These are phyloP conservation scores for Apiospora sp. DNA, from an alignment of 2,329 filamentous ascomycete species.

Conservation along the genomic window DNA sequence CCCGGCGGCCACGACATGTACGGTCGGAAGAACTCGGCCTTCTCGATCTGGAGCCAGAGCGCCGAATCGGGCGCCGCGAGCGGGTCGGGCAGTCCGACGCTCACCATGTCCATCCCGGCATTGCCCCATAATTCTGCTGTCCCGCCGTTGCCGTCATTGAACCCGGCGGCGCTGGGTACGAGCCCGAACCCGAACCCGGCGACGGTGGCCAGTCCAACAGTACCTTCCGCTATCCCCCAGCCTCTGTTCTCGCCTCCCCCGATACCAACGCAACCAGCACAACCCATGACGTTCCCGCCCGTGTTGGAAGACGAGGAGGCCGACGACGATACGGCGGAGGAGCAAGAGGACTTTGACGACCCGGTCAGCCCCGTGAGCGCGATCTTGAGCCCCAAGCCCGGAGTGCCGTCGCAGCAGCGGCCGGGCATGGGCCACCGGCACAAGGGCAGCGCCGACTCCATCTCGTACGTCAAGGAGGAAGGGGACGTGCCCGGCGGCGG, in stretches of 20 bases:
- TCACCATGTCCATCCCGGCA: slow-evolving; percentile 51
- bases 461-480: slow-evolving; percentile 73
- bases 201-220: slow-evolving; percentile 14
- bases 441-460: slow-evolving; percentile 68
- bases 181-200: slow-evolving; percentile 26
- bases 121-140: slow-evolving; percentile 35
- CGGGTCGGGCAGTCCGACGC: slow-evolving; percentile 57
- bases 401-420: slow-evolving; percentile 37
- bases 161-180: slow-evolving; percentile 31
- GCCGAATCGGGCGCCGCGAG: slow-evolving; percentile 55
- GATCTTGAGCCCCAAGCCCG: slow-evolving; percentile 24
- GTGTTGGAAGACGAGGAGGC: slow-evolving; percentile 51
- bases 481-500: slow-evolving; percentile 49
- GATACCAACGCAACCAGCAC: slow-evolving; percentile 22
- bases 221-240: slow-evolving; percentile 28
- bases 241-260: slow-evolving; percentile 37
- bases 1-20: slow-evolving; percentile 40
- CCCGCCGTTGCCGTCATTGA: slow-evolving; percentile 30
- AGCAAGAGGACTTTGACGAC: neutral
- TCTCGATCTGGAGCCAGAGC: slow-evolving; percentile 55
- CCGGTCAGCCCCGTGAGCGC: slow-evolving; percentile 30
- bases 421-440: slow-evolving; percentile 46
- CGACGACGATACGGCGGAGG: neutral
- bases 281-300: slow-evolving; percentile 42
- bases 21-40: slow-evolving; percentile 57